phyloP scores from a whole-genome alignment of 495 filamentous ascomycete species.

The Lichina pygmaea region DNA sequence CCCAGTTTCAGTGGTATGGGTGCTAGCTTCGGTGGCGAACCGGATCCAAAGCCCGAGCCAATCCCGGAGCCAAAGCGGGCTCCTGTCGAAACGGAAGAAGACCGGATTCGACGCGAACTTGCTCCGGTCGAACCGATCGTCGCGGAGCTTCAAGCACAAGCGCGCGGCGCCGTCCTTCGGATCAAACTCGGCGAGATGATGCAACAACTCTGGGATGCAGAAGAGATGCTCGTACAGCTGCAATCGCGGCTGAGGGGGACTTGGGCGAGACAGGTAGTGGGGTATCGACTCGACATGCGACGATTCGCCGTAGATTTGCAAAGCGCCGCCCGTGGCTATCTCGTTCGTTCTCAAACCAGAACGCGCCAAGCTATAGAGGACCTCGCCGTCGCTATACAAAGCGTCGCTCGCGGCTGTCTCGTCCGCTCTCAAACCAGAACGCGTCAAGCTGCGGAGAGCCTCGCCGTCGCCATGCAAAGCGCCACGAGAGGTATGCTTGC shows the following conservation, averaged over 20 bases:
- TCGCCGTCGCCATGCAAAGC: too few relatives aligned
- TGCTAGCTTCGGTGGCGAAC: slow-evolving; percentile 75
- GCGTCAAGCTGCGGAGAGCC: slow-evolving; percentile 24
- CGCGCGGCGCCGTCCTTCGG: slow-evolving; percentile 55
- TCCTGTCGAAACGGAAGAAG: slow-evolving; percentile 67
- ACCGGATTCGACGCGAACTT: slow-evolving; percentile 64
- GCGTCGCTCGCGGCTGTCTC: background rate
- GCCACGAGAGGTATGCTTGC: too few relatives aligned
- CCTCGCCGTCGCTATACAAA: background rate
- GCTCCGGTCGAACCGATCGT: slow-evolving; percentile 44
- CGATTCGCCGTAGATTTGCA: slow-evolving; percentile 52
- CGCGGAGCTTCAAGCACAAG: slow-evolving; percentile 60
- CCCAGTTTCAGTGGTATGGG: slow-evolving; percentile 95
- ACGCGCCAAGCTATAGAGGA: background rate
- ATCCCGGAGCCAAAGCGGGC: slow-evolving; percentile 29
- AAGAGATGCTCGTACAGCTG: slow-evolving; percentile 49
- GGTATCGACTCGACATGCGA: slow-evolving; percentile 55
- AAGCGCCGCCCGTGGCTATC: slow-evolving; percentile 51
- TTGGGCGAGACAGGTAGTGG: slow-evolving; percentile 47
- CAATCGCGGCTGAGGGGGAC: slow-evolving; percentile 65
- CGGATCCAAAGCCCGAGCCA: slow-evolving; percentile 32
- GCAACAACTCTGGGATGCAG: slow-evolving; percentile 76
- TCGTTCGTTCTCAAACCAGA: slow-evolving; percentile 26
- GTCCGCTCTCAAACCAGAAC: slow-evolving; percentile 16
- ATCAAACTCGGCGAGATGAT: slow-evolving; percentile 57